These are phyloP conservation scores for Trichoderma asperellum DNA, from an alignment of 2,329 filamentous ascomycete genomes.

Conservation along the genomic window DNA sequence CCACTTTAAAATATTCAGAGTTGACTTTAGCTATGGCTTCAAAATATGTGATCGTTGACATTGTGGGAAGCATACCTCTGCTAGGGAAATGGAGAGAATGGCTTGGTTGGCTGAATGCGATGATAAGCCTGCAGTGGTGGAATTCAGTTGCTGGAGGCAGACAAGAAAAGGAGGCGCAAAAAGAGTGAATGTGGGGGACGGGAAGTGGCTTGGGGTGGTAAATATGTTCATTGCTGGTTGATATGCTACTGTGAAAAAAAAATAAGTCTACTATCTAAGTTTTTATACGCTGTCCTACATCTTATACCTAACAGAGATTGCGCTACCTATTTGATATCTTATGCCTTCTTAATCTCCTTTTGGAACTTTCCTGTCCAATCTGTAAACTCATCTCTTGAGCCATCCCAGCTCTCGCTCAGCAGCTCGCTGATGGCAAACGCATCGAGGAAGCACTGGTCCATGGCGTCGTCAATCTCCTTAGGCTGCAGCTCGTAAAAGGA, in stretches of 20 bases:
- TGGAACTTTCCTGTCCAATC: constrained; percentile 70
- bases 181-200: background rate
- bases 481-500: constrained; percentile 73
- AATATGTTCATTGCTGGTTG: background rate
- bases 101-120: background rate
- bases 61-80: background rate
- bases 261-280: background rate
- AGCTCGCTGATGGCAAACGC: constrained; percentile 61
- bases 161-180: background rate
- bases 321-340: background rate
- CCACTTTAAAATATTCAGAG: background rate
- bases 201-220: background rate
- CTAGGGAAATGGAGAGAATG: background rate
- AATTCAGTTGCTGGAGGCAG: background rate
- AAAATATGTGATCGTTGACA: constrained; percentile 14
- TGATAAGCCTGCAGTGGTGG: background rate
- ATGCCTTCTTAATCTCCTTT: constrained; percentile 53
- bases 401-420: constrained; percentile 64
- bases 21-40: constrained; percentile 9
- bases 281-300: background rate
- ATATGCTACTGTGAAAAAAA: background rate
- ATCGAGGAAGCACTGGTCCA: constrained; percentile 64
- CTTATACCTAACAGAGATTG: constrained; percentile 32
- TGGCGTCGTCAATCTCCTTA: constrained; percentile 58
- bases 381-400: constrained; percentile 73